Conservation (phyloP, 2,329 filamentous ascomycete genomes). For the Fusarium sp. region DNA sequence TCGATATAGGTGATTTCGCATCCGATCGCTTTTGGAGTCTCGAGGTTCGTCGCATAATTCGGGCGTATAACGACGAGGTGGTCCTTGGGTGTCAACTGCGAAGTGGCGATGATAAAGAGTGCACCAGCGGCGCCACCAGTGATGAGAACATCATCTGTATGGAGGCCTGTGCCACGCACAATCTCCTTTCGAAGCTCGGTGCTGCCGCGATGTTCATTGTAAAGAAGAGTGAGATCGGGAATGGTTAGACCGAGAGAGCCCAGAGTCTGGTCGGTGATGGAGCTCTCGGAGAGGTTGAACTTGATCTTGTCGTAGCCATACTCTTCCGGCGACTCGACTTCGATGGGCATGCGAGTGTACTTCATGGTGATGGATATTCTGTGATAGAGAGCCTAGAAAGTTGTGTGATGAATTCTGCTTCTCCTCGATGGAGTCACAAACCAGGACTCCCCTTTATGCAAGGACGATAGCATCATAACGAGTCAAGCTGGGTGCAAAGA, state of each 20-base stretch:
- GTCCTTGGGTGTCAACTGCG: constrained; percentile 25
- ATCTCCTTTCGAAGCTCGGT: constrained; percentile 31
- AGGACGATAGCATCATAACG: too few species aligned
- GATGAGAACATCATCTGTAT: constrained; percentile 40
- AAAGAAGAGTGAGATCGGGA: constrained; percentile 37
- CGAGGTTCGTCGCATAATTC: constrained; percentile 47
- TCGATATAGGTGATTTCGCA: constrained; percentile 44
- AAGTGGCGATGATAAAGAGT: constrained; percentile 42
- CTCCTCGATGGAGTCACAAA: too few species aligned
- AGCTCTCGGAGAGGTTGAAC: constrained; percentile 46
- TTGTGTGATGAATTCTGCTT: too few species aligned
- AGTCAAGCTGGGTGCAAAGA: too few species aligned
- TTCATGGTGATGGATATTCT: constrained; percentile 28
- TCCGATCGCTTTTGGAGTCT: constrained; percentile 42
- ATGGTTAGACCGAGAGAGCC: constrained; percentile 32
- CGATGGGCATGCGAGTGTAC: constrained; percentile 46
- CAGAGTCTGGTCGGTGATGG: constrained; percentile 43
- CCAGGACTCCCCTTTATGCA: too few species aligned
- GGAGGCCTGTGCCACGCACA: constrained; percentile 22
- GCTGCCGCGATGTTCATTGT: constrained; percentile 42
- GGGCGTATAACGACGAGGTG: constrained; percentile 45
- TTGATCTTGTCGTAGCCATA: constrained; percentile 41
- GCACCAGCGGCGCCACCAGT: constrained; percentile 42
- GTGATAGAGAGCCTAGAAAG: too few species aligned
- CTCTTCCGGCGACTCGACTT: constrained; percentile 47